A percentile compares a stretch with the other conserved stretches of the same genome.
phyloP scores from a whole-genome alignment of 768 basidiomycete species.

The Gymnopilus dilepis region DNA sequence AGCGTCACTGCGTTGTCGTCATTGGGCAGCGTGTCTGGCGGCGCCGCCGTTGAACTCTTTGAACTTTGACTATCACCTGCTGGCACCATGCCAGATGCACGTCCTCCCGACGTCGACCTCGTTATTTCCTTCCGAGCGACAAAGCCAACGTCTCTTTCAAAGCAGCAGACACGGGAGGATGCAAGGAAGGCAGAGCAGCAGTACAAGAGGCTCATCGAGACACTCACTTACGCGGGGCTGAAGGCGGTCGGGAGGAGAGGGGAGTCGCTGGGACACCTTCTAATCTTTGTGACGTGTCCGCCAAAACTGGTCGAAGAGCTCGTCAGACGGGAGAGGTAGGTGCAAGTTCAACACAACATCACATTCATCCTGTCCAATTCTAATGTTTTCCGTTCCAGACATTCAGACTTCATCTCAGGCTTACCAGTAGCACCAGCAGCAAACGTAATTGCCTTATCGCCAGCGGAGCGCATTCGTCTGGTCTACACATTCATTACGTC shows the following conservation, averaged over 20 bases:
- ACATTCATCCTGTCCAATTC: neutral
- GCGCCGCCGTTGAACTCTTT: neutral
- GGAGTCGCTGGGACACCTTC: constrained; percentile 74
- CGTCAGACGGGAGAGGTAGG: constrained; percentile 77
- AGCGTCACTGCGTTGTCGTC: neutral
- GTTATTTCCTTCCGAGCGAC: constrained; percentile 73
- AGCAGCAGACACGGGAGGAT: constrained; percentile 66
- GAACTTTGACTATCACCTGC: constrained; percentile 2
- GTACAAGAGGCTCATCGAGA: constrained; percentile 66
- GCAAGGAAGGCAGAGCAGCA: constrained; percentile 70
- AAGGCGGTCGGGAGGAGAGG: constrained; percentile 78
- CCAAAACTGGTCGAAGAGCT: constrained; percentile 64
- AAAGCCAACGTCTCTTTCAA: constrained; percentile 54
- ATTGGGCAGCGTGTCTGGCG: neutral
- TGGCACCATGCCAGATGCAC: constrained; percentile 22
- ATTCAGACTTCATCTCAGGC: constrained; percentile 78
- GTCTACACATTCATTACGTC: constrained; percentile 76
- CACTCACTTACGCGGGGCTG: constrained; percentile 66
- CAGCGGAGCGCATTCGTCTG: constrained; percentile 83
- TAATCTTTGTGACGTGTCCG: constrained; percentile 79
- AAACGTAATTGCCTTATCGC: constrained; percentile 54
- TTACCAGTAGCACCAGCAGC: constrained; percentile 59
- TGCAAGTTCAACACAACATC: constrained; percentile 13
- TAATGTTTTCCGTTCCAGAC: constrained; percentile 41
- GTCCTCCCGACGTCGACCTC: constrained; percentile 66